Evolutionary conservation across 345 rosid species (phyloP).

Genomic region (Sisymbrium altissimum): DNA sequence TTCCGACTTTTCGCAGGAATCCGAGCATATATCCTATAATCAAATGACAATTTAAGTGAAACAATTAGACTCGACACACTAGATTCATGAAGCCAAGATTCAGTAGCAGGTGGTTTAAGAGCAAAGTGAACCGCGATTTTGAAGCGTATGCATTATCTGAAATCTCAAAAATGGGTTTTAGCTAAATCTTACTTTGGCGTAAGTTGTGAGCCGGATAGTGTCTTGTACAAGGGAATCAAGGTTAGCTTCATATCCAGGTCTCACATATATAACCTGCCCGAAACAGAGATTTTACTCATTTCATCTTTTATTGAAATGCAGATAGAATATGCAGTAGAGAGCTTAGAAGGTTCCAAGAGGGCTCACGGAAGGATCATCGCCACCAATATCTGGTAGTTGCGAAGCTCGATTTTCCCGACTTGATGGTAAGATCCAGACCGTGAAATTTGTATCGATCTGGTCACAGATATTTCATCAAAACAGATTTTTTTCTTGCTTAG

Average conservation of each 20-base stretch:
- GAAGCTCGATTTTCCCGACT: slow-evolving; percentile 34
- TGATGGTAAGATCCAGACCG: slow-evolving; percentile 74
- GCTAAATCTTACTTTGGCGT: slow-evolving; percentile 40
- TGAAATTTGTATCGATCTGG: slow-evolving; percentile 73
- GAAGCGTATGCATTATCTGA: too few species aligned
- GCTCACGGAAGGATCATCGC: slow-evolving; percentile 82
- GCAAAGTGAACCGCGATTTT: too few species aligned
- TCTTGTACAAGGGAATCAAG: slow-evolving; percentile 78
- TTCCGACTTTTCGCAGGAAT: slow-evolving; percentile 63
- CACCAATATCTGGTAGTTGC: slow-evolving; percentile 59
- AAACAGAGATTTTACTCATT: neutral
- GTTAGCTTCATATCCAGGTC: slow-evolving; percentile 68
- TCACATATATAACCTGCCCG: slow-evolving; percentile 80
- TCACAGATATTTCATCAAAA: slow-evolving; percentile 3
- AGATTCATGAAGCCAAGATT: neutral
- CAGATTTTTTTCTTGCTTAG: neutral
- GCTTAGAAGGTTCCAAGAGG: neutral
- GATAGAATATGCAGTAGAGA: neutral
- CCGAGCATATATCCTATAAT: slow-evolving; percentile 71
- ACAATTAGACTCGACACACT: neutral
- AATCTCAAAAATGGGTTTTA: neutral
- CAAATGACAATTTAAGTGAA: neutral
- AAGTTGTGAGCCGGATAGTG: slow-evolving; percentile 55
- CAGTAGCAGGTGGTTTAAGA: too few species aligned
- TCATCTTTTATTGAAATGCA: neutral